Evolutionary conservation across 2,329 filamentous ascomycete genomes (phyloP).

Genomic region (Xylariaceae sp.): DNA sequence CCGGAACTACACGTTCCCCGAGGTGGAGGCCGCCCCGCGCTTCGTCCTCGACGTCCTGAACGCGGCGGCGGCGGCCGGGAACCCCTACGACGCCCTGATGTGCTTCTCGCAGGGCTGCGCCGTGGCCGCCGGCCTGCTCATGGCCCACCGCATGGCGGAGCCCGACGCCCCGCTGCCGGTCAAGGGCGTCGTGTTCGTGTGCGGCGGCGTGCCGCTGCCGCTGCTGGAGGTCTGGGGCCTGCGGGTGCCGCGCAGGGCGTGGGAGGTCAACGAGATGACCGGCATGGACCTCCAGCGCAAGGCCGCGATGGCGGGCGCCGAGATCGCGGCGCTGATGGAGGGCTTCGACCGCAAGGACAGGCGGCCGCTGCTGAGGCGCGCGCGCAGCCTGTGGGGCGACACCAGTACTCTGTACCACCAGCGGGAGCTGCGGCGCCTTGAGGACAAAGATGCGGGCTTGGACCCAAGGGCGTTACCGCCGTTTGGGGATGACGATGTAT

Average conservation of each 20-base stretch:
- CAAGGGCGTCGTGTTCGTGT: slow-evolving; percentile 6
- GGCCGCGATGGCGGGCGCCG: slow-evolving; percentile 4
- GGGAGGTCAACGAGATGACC: background rate
- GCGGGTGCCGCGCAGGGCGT: slow-evolving; percentile 2
- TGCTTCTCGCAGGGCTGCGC: slow-evolving; percentile 30
- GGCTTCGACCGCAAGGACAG: slow-evolving; percentile 1
- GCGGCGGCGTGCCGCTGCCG: slow-evolving; percentile 6
- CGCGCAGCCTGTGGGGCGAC: slow-evolving; percentile 28
- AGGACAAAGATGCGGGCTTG: background rate
- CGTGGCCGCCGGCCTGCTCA: slow-evolving; percentile 6
- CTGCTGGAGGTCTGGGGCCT: slow-evolving; percentile 6
- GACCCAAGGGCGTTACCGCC: slow-evolving; percentile 23
- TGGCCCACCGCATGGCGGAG: slow-evolving; percentile 4
- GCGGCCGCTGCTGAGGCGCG: slow-evolving; percentile 2
- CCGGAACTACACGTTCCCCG: slow-evolving; percentile 2
- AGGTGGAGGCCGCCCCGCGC: background rate
- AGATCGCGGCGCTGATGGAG: slow-evolving; percentile 6
- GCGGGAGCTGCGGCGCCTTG: background rate
- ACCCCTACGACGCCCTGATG: slow-evolving; percentile 32
- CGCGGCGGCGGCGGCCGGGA: slow-evolving; percentile 11
- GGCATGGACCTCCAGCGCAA: slow-evolving; percentile 3
- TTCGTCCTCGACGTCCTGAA: background rate
- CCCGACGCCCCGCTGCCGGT: slow-evolving; percentile 6
- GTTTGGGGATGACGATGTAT: slow-evolving; percentile 4
- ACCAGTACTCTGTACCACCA: slow-evolving; percentile 26